Evolutionary conservation across 306 rosid species (phyloP), one percentile per base, ranked within the genome.

Genomic region (Citrullus mucosospermus): DNA sequence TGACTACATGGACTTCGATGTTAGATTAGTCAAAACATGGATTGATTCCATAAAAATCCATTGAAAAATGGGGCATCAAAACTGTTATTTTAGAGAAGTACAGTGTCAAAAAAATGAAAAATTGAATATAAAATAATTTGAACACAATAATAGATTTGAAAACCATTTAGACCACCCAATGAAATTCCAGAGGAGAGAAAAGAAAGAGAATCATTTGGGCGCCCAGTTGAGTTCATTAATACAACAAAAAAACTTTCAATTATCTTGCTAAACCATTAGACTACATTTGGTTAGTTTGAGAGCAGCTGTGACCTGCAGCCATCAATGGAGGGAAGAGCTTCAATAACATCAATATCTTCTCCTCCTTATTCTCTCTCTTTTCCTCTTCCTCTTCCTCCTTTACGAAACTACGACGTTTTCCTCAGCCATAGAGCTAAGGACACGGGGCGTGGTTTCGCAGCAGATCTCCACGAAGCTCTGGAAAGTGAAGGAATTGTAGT

Each of bases 341-440:
- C 70, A 5, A 6, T 63, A 1, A 14, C 22, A 36, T 12, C 76
- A 4, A 6, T 20, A 5, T 11, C 57, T 62, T 12, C 53, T 70
- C 74, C 28, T 65, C 14, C 68, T 4, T 18, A 18, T 9, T 20
- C 50, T 41, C 6, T 67, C 8, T 41, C 58, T 25, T 18, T 28
- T 48, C 58, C 77, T 71, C 7, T 28, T 48, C 58, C 77, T 71
- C 7, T 84, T 88, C 75, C 30, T 48, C 58, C 22, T 2, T 8
- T 17, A 18, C 48, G 32, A 54, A 54, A 16, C 25, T 74, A 50
- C 20, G 78, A 74, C 55, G 78, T 74, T 30, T 74, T 51, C 46
- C 55, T 88, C 17, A 84, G 91, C 78, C 84, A 84, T 73, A 60
- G 83, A 76, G 83, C 76, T 32, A 73, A 79, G n/a, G 88, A 83